phyloP scores from a whole-genome alignment of 441 rosid genomes.

The Omphalea diandra region DNA sequence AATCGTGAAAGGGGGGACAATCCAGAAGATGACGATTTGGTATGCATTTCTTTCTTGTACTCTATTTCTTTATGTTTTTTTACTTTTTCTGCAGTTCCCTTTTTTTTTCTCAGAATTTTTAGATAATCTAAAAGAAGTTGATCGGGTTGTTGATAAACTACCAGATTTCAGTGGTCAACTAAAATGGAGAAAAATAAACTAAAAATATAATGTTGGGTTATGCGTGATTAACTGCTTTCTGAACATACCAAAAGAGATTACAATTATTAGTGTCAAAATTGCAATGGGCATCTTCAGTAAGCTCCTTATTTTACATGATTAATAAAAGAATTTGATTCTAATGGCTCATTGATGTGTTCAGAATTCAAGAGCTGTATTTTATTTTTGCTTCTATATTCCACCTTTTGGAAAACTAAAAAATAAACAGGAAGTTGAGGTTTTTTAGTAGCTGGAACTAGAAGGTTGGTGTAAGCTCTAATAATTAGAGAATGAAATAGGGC shows the following conservation, averaged over 20 bases:
- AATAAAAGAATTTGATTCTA: neutral
- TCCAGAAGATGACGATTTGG: constrained; percentile 92
- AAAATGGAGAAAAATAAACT: neutral
- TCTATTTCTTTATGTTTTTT: neutral
- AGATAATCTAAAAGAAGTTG: neutral
- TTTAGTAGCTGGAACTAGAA: neutral
- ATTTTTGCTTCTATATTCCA: neutral
- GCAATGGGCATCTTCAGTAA: neutral
- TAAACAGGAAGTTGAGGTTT: neutral
- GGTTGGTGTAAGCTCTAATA: neutral
- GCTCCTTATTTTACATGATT: neutral
- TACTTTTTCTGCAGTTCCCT: neutral
- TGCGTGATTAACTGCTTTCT: neutral
- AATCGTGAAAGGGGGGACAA: constrained; percentile 50
- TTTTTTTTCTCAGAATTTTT: neutral
- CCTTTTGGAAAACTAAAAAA: neutral
- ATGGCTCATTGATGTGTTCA: neutral
- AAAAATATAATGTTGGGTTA: neutral
- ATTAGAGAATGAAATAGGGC: neutral
- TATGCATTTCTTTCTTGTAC: constrained; percentile 21
- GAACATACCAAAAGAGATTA: neutral
- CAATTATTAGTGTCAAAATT: neutral
- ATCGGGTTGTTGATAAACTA: constrained; percentile 1
- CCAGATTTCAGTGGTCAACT: neutral
- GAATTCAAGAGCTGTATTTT: neutral